These are phyloP conservation scores for Leersia perrieri DNA, from an alignment of 176 grass and related monocot species.

Conservation along the genomic window DNA sequence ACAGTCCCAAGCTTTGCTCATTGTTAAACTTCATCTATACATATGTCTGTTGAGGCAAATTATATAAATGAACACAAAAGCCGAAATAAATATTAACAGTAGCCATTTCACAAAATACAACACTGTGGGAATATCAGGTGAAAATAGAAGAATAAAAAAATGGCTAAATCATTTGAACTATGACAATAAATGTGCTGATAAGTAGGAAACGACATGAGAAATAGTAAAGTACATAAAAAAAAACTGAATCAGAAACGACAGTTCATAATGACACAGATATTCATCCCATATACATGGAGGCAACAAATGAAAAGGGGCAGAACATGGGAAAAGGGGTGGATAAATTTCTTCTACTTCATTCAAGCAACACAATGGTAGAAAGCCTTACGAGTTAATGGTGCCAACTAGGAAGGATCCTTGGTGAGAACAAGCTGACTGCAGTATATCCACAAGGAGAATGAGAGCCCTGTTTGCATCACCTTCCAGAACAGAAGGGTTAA, in stretches of 20 bases:
- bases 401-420: slow-evolving; percentile 78
- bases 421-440: slow-evolving; percentile 59
- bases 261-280: not conserved
- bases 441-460: slow-evolving; percentile 68
- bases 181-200: slow-evolving; percentile 13
- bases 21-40: not conserved
- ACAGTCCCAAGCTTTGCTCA: not conserved
- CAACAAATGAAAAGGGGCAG: not conserved
- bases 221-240: not conserved
- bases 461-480: slow-evolving; percentile 66
- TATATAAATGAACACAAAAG: not conserved
- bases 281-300: slow-evolving; percentile 19
- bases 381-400: slow-evolving; percentile 79
- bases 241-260: not conserved
- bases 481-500: slow-evolving; percentile 76
- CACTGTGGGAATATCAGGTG: not conserved
- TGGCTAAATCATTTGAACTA: slow-evolving; percentile 3
- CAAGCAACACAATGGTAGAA: slow-evolving; percentile 26
- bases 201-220: not conserved
- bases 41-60: not conserved
- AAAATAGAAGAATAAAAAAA: slow-evolving; percentile 1
- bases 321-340: not conserved
- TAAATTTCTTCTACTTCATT: slow-evolving; percentile 18
- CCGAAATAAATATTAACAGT: slow-evolving; percentile 7
- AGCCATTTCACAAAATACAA: slow-evolving; percentile 8